Evolutionary conservation across 192 early-diverging fungal species (phyloP).

Genomic region (Jimgerdemannia lactiflua): DNA sequence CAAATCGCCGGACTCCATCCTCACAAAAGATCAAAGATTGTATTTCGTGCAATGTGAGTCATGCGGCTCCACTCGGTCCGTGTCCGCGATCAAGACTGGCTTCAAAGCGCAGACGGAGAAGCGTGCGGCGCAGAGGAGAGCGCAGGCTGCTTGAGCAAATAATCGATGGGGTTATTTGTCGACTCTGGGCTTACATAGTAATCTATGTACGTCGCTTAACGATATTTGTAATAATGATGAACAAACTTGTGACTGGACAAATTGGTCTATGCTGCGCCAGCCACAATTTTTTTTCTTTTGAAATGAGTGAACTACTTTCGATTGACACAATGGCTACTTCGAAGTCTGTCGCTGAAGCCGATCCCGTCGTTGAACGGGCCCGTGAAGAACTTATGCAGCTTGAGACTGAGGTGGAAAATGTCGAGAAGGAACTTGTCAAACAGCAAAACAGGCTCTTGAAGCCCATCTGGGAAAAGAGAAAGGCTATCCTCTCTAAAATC

Average conservation of each 20-base stretch:
- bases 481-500: background rate
- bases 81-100: slow-evolving; percentile 96
- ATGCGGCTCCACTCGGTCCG: slow-evolving; percentile 93
- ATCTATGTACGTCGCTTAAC: no score
- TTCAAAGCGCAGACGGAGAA: slow-evolving; percentile 82
- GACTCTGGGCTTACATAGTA: no score
- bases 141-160: slow-evolving; percentile 13
- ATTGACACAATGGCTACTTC: background rate
- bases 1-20: slow-evolving; percentile 89
- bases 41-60: slow-evolving; percentile 97
- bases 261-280: background rate
- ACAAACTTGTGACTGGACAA: background rate
- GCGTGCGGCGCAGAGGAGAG: slow-evolving; percentile 43
- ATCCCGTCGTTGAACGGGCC: background rate
- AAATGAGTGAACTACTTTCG: background rate
- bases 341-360: background rate
- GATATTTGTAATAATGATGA: background rate
- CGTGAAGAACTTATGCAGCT: background rate
- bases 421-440: background rate
- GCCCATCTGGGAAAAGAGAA: background rate
- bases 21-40: slow-evolving; percentile 95
- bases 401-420: background rate
- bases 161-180: no score
- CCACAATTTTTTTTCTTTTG: background rate
- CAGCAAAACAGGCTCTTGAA: background rate